These are phyloP conservation scores for Aspergillus olivimuriae DNA, from an alignment of 495 filamentous ascomycete species.

Conservation along the genomic window DNA sequence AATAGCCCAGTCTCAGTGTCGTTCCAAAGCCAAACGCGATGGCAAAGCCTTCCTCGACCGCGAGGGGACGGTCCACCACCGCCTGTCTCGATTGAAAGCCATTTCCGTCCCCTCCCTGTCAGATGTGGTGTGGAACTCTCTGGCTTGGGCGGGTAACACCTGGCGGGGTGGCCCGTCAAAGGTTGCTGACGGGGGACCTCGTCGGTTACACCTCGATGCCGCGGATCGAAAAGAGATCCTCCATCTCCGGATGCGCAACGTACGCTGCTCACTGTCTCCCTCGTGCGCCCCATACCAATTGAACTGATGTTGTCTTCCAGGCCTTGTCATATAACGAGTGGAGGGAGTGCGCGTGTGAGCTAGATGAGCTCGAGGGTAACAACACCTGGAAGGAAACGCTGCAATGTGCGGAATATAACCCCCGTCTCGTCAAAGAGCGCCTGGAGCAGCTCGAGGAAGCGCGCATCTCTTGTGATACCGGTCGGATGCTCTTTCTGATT, in stretches of 20 bases:
- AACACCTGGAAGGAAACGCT: constrained; percentile 71
- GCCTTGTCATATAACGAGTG: constrained; percentile 60
- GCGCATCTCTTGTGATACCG: constrained; percentile 65
- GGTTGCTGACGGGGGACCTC: constrained; percentile 33
- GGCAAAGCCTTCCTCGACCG: constrained; percentile 3
- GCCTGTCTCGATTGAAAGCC: constrained; percentile 19
- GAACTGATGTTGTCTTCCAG: constrained; percentile 25
- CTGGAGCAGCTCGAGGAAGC: constrained; percentile 71
- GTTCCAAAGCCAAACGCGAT: not conserved
- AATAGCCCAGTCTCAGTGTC: not conserved
- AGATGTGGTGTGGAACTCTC: constrained; percentile 28
- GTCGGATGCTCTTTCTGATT: constrained; percentile 70
- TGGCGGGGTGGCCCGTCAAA: constrained; percentile 44
- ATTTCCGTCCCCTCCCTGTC: constrained; percentile 33
- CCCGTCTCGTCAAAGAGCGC: constrained; percentile 57
- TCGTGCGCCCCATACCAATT: constrained; percentile 1
- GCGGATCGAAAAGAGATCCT: constrained; percentile 60
- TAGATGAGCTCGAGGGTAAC: constrained; percentile 76
- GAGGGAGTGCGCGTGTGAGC: constrained; percentile 60
- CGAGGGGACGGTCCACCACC: constrained; percentile 4
- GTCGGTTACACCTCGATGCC: constrained; percentile 41
- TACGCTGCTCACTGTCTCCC: constrained; percentile 22
- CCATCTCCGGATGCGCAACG: constrained; percentile 55
- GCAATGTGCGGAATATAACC: constrained; percentile 64
- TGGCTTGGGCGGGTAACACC: constrained; percentile 42